phyloP scores from a whole-genome alignment of 2,329 filamentous ascomycete genomes.

The Colletotrichum sansevieriae region DNA sequence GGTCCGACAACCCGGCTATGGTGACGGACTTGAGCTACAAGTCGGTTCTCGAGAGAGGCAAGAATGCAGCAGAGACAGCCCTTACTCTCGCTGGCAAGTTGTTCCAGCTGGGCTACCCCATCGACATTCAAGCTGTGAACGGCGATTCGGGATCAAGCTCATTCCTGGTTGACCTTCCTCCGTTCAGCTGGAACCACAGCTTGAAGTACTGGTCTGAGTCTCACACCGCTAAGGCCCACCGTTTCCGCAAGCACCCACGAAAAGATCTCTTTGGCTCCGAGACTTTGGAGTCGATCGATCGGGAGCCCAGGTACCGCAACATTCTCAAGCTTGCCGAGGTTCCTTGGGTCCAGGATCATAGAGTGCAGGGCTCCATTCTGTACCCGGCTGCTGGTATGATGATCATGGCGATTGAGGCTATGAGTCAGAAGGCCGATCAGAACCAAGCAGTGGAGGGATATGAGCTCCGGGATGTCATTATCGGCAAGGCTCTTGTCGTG shows the following conservation, averaged over 20 bases:
- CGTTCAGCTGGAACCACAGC: constrained; percentile 38
- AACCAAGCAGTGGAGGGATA: constrained; percentile 15
- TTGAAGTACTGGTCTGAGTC: constrained; percentile 23
- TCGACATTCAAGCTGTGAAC: constrained; percentile 6
- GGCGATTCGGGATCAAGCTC: background rate
- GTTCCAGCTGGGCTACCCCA: background rate
- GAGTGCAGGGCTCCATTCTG: constrained; percentile 58
- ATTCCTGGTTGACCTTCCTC: constrained; percentile 35
- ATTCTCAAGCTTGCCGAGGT: constrained; percentile 47
- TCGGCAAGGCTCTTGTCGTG: constrained; percentile 36
- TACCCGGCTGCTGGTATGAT: constrained; percentile 53
- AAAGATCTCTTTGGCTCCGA: constrained; percentile 30
- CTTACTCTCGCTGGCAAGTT: constrained; percentile 16
- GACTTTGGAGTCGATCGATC: constrained; percentile 19
- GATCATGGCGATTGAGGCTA: constrained; percentile 45
- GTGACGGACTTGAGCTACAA: background rate
- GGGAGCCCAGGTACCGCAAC: constrained; percentile 26
- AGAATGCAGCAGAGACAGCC: background rate
- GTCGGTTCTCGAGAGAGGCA: background rate
- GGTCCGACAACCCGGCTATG: background rate
- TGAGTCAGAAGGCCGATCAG: constrained; percentile 7
- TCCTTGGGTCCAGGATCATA: constrained; percentile 61
- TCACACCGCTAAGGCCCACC: constrained; percentile 26
- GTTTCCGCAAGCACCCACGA: constrained; percentile 14
- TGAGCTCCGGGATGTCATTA: constrained; percentile 38